These are phyloP conservation scores for Fulvia fulva DNA, from an alignment of 2,329 filamentous ascomycete species.

Conservation along the genomic window DNA sequence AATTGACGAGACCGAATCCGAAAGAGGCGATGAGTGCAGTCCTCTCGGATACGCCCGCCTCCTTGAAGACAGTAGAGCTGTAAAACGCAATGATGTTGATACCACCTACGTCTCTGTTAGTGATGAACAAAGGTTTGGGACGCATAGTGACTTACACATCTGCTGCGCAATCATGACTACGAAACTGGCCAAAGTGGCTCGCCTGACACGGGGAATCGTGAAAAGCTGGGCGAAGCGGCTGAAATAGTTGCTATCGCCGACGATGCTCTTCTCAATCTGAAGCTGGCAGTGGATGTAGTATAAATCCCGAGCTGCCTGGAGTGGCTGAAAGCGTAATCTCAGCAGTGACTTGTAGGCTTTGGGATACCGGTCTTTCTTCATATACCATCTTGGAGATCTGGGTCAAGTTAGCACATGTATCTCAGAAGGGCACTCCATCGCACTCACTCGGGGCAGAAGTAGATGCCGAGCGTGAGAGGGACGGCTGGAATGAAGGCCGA, in stretches of 20 bases:
- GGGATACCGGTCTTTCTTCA: slow-evolving; percentile 44
- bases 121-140: not conserved
- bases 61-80: slow-evolving; percentile 32
- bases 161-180: slow-evolving; percentile 35
- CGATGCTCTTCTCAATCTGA: slow-evolving; percentile 24
- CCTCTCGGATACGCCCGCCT: slow-evolving; percentile 34
- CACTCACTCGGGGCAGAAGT: slow-evolving; percentile 37
- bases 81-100: slow-evolving; percentile 35
- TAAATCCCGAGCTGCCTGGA: slow-evolving; percentile 54
- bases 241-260: slow-evolving; percentile 39
- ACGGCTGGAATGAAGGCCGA: slow-evolving; percentile 47
- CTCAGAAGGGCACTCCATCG: not conserved
- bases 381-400: slow-evolving; percentile 30
- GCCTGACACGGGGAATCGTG: slow-evolving; percentile 45
- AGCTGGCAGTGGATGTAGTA: slow-evolving; percentile 47
- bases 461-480: slow-evolving; percentile 43
- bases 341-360: slow-evolving; percentile 50
- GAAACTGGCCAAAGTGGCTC: slow-evolving; percentile 34
- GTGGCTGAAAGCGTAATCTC: slow-evolving; percentile 44
- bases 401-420: not conserved
- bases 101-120: slow-evolving; percentile 1
- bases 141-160: slow-evolving; percentile 15
- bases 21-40: slow-evolving; percentile 40
- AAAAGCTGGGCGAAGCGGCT: slow-evolving; percentile 48
- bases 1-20: slow-evolving; percentile 46